Evolutionary conservation across 768 basidiomycete genomes (phyloP), one percentile per base, ranked within the genome.

Genomic region (Cytidiella melzeri): DNA sequence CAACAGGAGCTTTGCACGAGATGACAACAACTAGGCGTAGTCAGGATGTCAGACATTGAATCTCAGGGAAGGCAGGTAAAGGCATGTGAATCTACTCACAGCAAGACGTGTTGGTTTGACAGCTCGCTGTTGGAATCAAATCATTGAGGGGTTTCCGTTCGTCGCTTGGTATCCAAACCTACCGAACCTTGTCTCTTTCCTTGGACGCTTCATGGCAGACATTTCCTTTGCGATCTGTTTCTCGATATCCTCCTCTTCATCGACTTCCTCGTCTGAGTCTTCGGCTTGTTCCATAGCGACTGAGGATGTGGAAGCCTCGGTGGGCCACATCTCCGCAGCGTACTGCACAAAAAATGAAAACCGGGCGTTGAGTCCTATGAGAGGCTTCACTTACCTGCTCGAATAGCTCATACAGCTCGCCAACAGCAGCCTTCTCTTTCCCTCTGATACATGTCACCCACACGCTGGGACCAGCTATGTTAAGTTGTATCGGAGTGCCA

Each of bases 371-470:
- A 15, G 23, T 15, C 18, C 30, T 1, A 38, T n/a, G 10, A 41
- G n/a, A 4, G 18, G 43, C n/a, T 24, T 34, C 11, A 25, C 81
- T 57, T 54, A 90, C 90, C 45, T 76, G 76, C 51, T 90, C 85
- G 47, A 92, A 88, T 9, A 92, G 58, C 58, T 90, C 87, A 54
- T 83, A 84, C 28, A 88, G 64, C 61, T 92, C 90, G 30, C 83
- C 80, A 3, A 88, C 77, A 0, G 85, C 76, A 58, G 83, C 83
- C 54, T 77, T 84, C 63, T 92, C 91, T 56, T 84, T 92, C 18
- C 90, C 90, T 63, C 84, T 88, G 25, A 89, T 76, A 57, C 87
- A 92, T 58, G 83, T 89, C 9, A 80, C 85, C 89, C 90, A 92
- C 18, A 92, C 68, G 15, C 90, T 89, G 18, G 90, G 90, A 7